Base-by-base conservation (phyloP, 805 yeast species). In the Suhomyces kilbournensis region DNA sequence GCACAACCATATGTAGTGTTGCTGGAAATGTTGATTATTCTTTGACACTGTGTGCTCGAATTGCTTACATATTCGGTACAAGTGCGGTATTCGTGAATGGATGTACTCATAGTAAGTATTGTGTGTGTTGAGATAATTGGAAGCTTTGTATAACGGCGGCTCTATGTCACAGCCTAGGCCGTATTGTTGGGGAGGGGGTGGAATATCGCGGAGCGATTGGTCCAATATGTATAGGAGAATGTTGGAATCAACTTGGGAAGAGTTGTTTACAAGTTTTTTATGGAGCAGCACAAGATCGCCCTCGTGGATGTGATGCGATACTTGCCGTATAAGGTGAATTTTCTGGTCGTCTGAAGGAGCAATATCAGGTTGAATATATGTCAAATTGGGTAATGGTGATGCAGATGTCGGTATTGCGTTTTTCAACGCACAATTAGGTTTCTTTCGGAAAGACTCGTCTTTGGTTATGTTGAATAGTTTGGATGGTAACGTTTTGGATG, bases 1-100 rank as follows among this genome's bases (percentile, higher is more conserved):
- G 46, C 73, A 64, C 15, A 70, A 53, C 70, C 73, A 70, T 8
- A 71, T 68, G 44, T 63, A 66, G 39, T 60, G 56, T 40, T 65
- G 67, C 15, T 43, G 48, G 32, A 53, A 42, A 25, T 26, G 46
- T 22, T 44, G 53, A 30, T 53, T 43, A 7, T 47, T n/a, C 8
- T 22, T n/a, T 15, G 25, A 34, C 39, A 47, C 19, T 28, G 38
- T 10, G 20, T 26, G 45, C 34, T 50, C 56, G 17, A 49, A 66
- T 5, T 54, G 50, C 26, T 53, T 49, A 53, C 61, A 65, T 6
- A 62, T 56, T 17, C 56, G 50, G 40, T 68, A 60, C 9, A 69
- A 53, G 23, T 55, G 50, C 8, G 66, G 66, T 34, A 70, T 60
- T 44, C 56, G 57, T 3, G 53, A 52, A 50, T 56, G 58, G 9